These are phyloP conservation scores for Usnea hakonensis DNA, from an alignment of 495 filamentous ascomycete species.

Conservation along the genomic window DNA sequence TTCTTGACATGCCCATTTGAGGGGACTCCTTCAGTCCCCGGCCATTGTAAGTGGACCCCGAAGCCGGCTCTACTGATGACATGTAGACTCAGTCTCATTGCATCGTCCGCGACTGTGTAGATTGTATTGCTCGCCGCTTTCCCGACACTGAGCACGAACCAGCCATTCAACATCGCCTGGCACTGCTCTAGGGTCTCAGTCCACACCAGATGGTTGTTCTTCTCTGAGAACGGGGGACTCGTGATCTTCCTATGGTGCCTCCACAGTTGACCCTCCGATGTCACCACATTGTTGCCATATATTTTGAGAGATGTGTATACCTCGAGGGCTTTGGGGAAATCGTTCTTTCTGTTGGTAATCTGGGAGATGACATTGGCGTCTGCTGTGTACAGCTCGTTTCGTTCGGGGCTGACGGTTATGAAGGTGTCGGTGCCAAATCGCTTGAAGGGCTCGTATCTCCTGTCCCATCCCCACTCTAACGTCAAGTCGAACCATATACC, in stretches of 20 bases:
- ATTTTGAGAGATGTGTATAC: constrained; percentile 50
- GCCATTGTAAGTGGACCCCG: constrained; percentile 52
- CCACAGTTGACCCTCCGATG: constrained; percentile 55
- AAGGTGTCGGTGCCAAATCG: constrained; percentile 42
- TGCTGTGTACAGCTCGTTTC: constrained; percentile 41
- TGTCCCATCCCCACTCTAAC: constrained; percentile 35
- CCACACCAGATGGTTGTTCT: constrained; percentile 59
- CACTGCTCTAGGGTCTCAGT: constrained; percentile 41
- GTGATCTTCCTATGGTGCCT: constrained; percentile 61
- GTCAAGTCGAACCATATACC: constrained; percentile 17
- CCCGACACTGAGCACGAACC: constrained; percentile 2
- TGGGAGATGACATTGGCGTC: constrained; percentile 52
- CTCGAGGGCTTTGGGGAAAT: constrained; percentile 62
- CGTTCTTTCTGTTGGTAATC: constrained; percentile 50
- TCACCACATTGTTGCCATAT: constrained; percentile 57
- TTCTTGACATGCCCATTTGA: background rate
- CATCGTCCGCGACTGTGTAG: constrained; percentile 29
- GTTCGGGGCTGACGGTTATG: constrained; percentile 44
- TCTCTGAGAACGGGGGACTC: constrained; percentile 61
- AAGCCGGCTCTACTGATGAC: constrained; percentile 64
- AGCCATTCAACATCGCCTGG: constrained; percentile 8
- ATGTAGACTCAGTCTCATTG: constrained; percentile 55
- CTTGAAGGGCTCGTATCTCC: constrained; percentile 34
- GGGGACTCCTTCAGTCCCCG: constrained; percentile 13
- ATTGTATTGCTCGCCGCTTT: constrained; percentile 32